These are phyloP conservation scores for Alternaria triticina DNA, from an alignment of 2,329 filamentous ascomycete genomes.

Conservation along the genomic window DNA sequence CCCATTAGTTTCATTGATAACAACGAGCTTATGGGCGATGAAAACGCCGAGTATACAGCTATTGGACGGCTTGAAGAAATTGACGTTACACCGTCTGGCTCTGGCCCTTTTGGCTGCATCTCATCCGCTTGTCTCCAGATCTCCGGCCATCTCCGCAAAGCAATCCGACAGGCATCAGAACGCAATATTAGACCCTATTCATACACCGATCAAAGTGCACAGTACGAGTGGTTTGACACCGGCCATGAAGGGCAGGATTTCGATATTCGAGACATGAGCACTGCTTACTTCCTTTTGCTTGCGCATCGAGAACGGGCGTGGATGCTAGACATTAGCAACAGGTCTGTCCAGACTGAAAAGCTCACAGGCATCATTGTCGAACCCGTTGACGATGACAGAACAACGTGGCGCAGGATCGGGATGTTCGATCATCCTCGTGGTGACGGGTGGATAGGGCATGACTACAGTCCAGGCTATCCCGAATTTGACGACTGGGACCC, in stretches of 20 bases:
- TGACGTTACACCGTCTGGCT: fast-evolving
- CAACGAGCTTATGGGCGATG: too few species aligned
- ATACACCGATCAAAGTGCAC: too few species aligned
- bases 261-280: neutral
- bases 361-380: neutral
- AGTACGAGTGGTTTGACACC: neutral
- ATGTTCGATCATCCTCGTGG: neutral
- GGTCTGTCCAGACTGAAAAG: too few species aligned
- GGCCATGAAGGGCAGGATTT: fast-evolving
- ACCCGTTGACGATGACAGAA: neutral
- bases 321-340: too few species aligned
- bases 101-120: neutral
- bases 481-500: neutral
- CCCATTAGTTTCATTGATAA: neutral
- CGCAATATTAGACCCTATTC: neutral
- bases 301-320: too few species aligned
- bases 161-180: fast-evolving
- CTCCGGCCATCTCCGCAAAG: neutral
- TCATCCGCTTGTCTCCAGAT: neutral
- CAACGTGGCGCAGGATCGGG: neutral
- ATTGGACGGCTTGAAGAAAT: neutral
- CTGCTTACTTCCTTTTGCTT: neutral
- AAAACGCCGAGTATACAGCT: too few species aligned
- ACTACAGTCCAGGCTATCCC: neutral
- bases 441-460: fast-evolving